These are phyloP conservation scores for Neoarthrinium moseri DNA, from an alignment of 2,329 filamentous ascomycete species.

Conservation along the genomic window DNA sequence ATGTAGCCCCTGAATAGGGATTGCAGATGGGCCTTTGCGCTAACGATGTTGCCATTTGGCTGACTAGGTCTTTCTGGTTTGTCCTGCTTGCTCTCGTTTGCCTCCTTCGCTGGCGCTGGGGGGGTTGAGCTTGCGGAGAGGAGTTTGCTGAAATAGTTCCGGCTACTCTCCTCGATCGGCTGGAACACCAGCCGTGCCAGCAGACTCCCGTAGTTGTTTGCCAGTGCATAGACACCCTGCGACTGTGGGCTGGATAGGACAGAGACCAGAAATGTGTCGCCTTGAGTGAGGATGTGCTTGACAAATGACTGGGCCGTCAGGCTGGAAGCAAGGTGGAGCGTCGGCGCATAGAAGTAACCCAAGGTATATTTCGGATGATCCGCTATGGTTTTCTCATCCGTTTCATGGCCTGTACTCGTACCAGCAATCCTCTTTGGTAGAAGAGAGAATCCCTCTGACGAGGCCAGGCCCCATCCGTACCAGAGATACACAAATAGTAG, in stretches of 20 bases:
- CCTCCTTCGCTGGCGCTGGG: slow-evolving; percentile 9
- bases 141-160: slow-evolving; percentile 83
- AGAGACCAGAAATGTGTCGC: slow-evolving; percentile 86
- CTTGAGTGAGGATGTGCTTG: slow-evolving; percentile 92
- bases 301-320: slow-evolving; percentile 85
- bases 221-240: slow-evolving; percentile 89
- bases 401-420: slow-evolving; percentile 15
- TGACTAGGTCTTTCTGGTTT: too few species aligned
- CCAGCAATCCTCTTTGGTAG: slow-evolving; percentile 48
- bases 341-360: slow-evolving; percentile 65
- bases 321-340: slow-evolving; percentile 73
- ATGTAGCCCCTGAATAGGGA: slow-evolving; percentile 71
- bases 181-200: slow-evolving; percentile 88
- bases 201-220: slow-evolving; percentile 91
- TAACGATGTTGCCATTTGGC: slow-evolving; percentile 34
- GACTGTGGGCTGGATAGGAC: slow-evolving; percentile 72
- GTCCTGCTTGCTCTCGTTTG: too few species aligned
- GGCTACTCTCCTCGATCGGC: slow-evolving; percentile 89
- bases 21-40: slow-evolving; percentile 52
- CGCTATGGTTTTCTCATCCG: background rate
- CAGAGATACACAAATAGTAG: slow-evolving; percentile 70
- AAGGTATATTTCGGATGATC: slow-evolving; percentile 42
- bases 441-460: slow-evolving; percentile 66
- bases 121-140: slow-evolving; percentile 43
- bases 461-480: slow-evolving; percentile 57